phyloP scores from a whole-genome alignment of 2,329 filamentous ascomycete genomes.

The Lasiodiplodia gonubiensis region DNA sequence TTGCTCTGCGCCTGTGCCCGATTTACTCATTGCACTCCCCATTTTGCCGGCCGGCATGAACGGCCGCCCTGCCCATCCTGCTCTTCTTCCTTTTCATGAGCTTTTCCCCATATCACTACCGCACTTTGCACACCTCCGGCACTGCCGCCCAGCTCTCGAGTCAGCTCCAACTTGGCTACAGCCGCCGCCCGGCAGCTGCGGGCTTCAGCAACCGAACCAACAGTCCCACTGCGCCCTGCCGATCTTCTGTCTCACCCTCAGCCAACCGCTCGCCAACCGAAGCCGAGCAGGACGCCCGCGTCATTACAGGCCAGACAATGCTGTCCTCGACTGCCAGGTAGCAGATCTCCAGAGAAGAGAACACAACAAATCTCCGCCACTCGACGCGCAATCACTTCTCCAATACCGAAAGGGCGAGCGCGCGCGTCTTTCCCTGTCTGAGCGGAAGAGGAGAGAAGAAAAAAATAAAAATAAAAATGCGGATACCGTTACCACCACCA shows the following conservation, averaged over 20 bases:
- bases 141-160: not conserved
- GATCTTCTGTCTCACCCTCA: constrained; percentile 16
- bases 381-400: not conserved
- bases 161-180: not conserved
- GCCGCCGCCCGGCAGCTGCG: no score
- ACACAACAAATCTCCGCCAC: not conserved
- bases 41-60: not conserved
- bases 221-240: constrained; percentile 8
- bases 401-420: not conserved
- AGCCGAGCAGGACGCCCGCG: not conserved
- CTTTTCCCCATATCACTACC: not conserved
- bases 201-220: not conserved
- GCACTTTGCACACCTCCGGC: not conserved
- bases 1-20: not conserved
- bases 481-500: not conserved
- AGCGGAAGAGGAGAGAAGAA: not conserved
- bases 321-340: not conserved
- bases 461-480: constrained; percentile 3
- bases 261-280: constrained; percentile 19
- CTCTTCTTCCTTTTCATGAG: not conserved
- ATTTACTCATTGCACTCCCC: not conserved
- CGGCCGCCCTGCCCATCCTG: not conserved
- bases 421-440: no score
- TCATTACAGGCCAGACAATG: constrained; percentile 4
- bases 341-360: not conserved